These are phyloP conservation scores for Magnaporthiopsis rhizophila DNA, from an alignment of 2,329 filamentous ascomycete species.

Conservation along the genomic window DNA sequence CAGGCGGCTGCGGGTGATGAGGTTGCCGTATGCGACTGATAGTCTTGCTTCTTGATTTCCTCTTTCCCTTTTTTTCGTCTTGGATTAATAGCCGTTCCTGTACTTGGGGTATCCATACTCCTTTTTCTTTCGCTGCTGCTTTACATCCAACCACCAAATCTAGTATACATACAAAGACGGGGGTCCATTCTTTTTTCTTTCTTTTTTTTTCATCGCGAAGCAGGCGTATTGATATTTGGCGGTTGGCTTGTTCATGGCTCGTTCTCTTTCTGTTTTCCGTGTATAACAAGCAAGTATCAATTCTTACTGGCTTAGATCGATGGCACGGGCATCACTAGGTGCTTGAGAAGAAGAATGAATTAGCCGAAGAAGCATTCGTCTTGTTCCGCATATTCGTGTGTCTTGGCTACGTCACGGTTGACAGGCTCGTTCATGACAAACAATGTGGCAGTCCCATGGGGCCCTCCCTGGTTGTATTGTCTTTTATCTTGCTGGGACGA, in stretches of 20 bases:
- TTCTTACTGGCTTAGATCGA: no score
- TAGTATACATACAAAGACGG: background rate
- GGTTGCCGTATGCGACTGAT: constrained; percentile 5
- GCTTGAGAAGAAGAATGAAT: no score
- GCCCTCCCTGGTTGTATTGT: no score
- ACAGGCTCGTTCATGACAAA: no score
- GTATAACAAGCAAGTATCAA: background rate
- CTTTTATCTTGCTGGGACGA: no score
- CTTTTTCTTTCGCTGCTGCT: background rate
- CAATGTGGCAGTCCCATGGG: no score
- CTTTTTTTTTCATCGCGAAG: background rate
- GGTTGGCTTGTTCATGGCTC: background rate
- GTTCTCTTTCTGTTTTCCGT: background rate
- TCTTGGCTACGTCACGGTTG: no score
- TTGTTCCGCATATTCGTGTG: no score
- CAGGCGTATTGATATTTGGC: background rate
- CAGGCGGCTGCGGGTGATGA: constrained; percentile 12
- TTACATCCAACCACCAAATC: background rate
- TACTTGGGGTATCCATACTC: background rate
- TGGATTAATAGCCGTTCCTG: background rate
- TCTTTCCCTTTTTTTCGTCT: background rate
- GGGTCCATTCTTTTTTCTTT: no score
- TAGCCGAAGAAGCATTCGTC: no score
- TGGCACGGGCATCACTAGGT: no score
- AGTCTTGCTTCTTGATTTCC: no score